A percentile compares a stretch with the other conserved stretches of the same genome.
Conservation (phyloP, 1,284 basidiomycete genomes). For the Takashimella tepidaria region DNA sequence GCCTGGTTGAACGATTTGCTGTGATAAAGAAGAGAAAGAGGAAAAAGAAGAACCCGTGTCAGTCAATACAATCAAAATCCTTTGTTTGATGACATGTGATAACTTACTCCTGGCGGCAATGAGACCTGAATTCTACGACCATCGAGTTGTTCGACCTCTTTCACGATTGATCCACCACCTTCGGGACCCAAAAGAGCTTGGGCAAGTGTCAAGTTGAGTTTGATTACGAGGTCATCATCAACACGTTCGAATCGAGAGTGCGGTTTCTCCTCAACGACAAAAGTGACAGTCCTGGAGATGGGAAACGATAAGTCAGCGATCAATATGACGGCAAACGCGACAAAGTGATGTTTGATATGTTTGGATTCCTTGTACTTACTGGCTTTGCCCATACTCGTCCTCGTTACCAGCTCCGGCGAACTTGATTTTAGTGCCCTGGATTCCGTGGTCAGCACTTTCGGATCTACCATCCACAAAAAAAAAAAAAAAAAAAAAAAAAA, state of each 20-base stretch:
- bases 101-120: conserved; percentile 54
- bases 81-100: neutral
- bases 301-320: neutral
- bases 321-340: neutral
- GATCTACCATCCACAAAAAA: too few relatives aligned
- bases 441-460: conserved; percentile 49
- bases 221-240: conserved; percentile 69
- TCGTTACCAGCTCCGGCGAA: conserved; percentile 86
- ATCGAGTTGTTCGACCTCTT: conserved; percentile 64
- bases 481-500: too few relatives aligned
- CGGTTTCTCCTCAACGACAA: conserved; percentile 86
- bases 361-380: conserved; percentile 49
- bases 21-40: too few relatives aligned
- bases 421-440: conserved; percentile 83
- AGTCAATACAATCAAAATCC: too few relatives aligned
- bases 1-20: conserved; percentile 70
- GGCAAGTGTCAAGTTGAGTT: conserved; percentile 65
- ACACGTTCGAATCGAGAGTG: conserved; percentile 68
- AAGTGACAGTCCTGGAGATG: conserved; percentile 60
- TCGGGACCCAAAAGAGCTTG: conserved; percentile 65
- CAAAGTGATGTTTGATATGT: neutral
- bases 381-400: conserved; percentile 62
- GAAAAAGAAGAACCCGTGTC: too few relatives aligned
- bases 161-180: conserved; percentile 49
- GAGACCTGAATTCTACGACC: conserved; percentile 67